These are phyloP conservation scores for Apocynum venetum DNA, from an alignment of 257 asterid genomes.

Conservation along the genomic window DNA sequence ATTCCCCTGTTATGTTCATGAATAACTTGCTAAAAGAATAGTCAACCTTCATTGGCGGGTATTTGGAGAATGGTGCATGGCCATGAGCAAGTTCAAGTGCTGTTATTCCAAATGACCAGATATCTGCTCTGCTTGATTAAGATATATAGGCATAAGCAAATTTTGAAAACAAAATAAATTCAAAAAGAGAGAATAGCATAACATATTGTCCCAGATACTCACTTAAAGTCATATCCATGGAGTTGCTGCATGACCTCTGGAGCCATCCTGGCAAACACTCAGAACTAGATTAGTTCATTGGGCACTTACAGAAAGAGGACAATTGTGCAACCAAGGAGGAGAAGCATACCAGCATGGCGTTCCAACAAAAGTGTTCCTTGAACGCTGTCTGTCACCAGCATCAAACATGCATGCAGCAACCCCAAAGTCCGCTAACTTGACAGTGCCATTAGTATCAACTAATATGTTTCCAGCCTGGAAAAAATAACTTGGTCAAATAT, in stretches of 20 bases:
- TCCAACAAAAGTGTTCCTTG: conserved; percentile 98
- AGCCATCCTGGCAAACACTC: conserved; percentile 76
- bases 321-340: not conserved
- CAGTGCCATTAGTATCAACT: conserved; percentile 70
- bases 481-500: conserved; percentile 4
- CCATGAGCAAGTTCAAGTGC: conserved; percentile 99
- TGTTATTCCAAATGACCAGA: conserved; percentile 97
- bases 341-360: conserved; percentile 92
- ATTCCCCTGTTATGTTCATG: conserved; percentile 10
- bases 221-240: conserved; percentile 99
- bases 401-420: conserved; percentile 98
- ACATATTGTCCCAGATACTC: conserved; percentile 24
- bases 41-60: conserved; percentile 97
- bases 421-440: conserved; percentile 96
- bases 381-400: conserved; percentile 93
- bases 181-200: conserved; percentile 11
- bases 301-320: not conserved
- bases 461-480: conserved; percentile 96
- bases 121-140: conserved; percentile 78
- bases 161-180: conserved; percentile 17
- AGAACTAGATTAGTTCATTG: conserved; percentile 2
- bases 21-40: conserved; percentile 8
- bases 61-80: conserved; percentile 97
- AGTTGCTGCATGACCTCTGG: conserved; percentile 99
- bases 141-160: conserved; percentile 21